Evolutionary conservation across 257 asterid species (phyloP), one percentile per base, ranked within the genome.

Genomic region (Lantana camara): DNA sequence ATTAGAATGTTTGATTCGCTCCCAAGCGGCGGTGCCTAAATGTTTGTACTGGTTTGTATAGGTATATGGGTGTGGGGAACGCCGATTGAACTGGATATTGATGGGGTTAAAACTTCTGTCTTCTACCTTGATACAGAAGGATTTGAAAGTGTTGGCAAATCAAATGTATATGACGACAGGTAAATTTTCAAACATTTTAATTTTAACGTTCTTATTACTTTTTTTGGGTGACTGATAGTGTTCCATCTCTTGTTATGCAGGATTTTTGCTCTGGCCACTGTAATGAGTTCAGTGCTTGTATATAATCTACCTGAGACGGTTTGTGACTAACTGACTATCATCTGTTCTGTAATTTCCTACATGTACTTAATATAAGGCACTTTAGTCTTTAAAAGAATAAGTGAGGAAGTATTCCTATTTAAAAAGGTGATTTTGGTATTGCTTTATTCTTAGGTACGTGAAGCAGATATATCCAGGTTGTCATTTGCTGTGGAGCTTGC

Each of bases 281-380:
- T 90, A 27, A 77, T 94, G 89, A 94, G 99, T 64, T 94, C 99
- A 12, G 96, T 94, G 75, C 96, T 94, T 47, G 71, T 94, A 62
- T 94, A 94, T 66, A 94, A 94, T 78, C 90, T 94, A 47, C 99
- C 99, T 55, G 99, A 94, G 83, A 94, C 93, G 87, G 99, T 94
- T 72, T 60, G 89, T 81, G 52, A 53, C 77, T 53, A 44, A 65
- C 41, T 81, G 52, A 53, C 77, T 53, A 44, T 67, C 41, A 55
- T 60, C 63, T 30, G 64, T 32, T 64, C 32, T 37, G 58, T 54
- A 22, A 17, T 34, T 24, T 62, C 16, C 19, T 41, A 9, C 40
- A 17, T 49, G 2, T 2, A 27, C 5, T 66, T 29, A 9, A 38
- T 51, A 52, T 50, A 7, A 49, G 60, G 15, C 46, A 72, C 23